Base-by-base conservation (phyloP, 2,329 filamentous ascomycete species). In the Fusarium sp. region DNA sequence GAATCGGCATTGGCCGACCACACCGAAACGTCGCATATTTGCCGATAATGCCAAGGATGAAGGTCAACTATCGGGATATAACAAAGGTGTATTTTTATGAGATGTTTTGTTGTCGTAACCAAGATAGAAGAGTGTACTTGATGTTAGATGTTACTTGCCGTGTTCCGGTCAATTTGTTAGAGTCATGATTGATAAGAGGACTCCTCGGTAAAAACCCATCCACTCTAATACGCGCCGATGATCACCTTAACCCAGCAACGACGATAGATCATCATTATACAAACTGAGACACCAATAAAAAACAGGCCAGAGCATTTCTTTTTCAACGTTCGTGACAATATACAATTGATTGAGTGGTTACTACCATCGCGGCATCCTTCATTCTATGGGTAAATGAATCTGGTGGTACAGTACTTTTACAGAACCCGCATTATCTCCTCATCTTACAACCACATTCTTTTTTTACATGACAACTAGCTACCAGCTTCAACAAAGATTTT, bases 331-430 rank as follows among this genome's bases (percentile, higher is more conserved):
- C 22, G n/a, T 45, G 18, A 42, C 39, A 63, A 55, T 71, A 40
- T 74, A 75, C 65, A 74, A 58, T 74, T 71, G 71, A 74, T 73
- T 75, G 73, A 75, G 73, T 75, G 72, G 73, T 72, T 72, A 54
- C 42, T 67, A 68, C 66, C 63, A 44, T 63, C 36, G 59, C 57
- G 61, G 66, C 54, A 62, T 72, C 50, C 55, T 52, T 10, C 28
- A 31, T 31, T 72, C 70, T 75, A 74, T 70, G 63, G 42, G 45
- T 53, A 48, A 60, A 71, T 62, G 53, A 63, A 62, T 68, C 56
- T 71, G 58, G 46, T 73, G 59, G 55, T 75, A 74, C 71, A 75
- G 49, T 75, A 73, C 58, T 73, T 71, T 66, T 73, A 75, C 72
- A 75, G 52, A 69, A 55, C 49, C 56, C 66, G 36, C 62, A 59